Base-by-base conservation (phyloP, 768 basidiomycete species). In the Tephrocybe rancida region DNA sequence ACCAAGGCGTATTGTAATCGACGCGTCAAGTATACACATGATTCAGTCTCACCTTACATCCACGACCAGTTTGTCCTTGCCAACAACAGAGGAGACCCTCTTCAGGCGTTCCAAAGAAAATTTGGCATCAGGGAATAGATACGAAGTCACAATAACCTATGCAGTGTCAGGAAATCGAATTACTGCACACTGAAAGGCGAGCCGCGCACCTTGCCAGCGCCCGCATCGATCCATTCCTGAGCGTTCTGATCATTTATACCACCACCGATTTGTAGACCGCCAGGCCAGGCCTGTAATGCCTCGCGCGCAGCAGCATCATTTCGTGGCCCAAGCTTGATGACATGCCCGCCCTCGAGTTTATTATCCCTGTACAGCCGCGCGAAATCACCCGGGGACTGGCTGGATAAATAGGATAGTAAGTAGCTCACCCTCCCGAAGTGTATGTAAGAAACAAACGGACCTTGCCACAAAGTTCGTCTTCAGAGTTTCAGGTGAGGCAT, bases 101-200 rank as follows among this genome's bases (percentile, higher is more conserved):
- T 82, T 71, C 25, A 99, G 73, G 44, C 91, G 75, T 39, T 88
- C 83, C 56, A 87, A 67, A 16, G 87, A 88, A 73, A 98, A 96
- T 57, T 78, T 84, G 2, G 77, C 87, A n/a, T 72, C 68, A 0
- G 97, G 95, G 58, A 99, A 99, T 38, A 99, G 84, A 70, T 87
- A 92, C 11, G 95, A 97, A 3, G 97, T 99, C n/a, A 99, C 90
- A 48, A 99, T 98, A 60, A 98, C 86, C 95, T 98, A 61, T 4
- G 43, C 13, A 38, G 35, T 55, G n/a, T 52, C 48, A 42, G 49
- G 50, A 27, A 52, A 50, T 25, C 13, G 54, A 34, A 27, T 30
- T 41, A 10, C 35, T 46, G 43, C 10, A 26, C 32, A 22, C 44
- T 29, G n/a, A 10, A 43, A 32, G 29, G 5, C 41, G 25, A 19